Evolutionary conservation across 2,329 filamentous ascomycete species (phyloP).

Genomic region (Phialophora chinensis): DNA sequence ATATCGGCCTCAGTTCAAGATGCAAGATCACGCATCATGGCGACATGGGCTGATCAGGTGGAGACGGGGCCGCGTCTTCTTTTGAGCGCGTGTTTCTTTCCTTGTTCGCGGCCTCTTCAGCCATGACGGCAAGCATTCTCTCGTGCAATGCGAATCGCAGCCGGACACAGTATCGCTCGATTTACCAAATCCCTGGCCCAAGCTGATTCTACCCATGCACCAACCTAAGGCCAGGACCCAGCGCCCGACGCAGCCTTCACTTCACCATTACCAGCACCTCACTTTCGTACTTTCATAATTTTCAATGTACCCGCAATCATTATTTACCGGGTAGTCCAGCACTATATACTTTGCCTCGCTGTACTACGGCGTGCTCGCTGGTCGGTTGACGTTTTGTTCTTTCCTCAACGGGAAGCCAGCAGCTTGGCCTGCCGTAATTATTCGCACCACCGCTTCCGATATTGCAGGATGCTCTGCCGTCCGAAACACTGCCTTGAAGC

Average conservation of each 20-base stretch:
- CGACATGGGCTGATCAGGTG: too few species aligned
- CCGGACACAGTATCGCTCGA: too few species aligned
- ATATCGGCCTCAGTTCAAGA: not conserved
- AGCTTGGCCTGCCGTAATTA: not conserved
- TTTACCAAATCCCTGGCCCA: too few species aligned
- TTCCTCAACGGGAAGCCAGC: not conserved
- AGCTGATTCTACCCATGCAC: too few species aligned
- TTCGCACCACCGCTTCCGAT: not conserved
- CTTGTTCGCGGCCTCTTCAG: too few species aligned
- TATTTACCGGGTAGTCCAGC: not conserved
- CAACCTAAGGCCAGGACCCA: too few species aligned
- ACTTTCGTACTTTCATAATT: not conserved
- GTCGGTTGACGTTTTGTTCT: not conserved
- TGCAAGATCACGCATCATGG: not conserved
- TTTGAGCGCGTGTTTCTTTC: too few species aligned
- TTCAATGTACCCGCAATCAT: not conserved
- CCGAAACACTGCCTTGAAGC: not conserved
- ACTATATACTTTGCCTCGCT: not conserved
- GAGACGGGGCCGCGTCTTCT: too few species aligned
- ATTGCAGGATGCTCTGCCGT: not conserved
- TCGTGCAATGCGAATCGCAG: too few species aligned
- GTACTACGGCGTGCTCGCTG: not conserved
- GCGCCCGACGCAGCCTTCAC: not conserved
- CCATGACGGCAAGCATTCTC: too few species aligned
- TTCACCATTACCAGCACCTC: not conserved